These are phyloP conservation scores for Calamus simplicifolius DNA, from an alignment of 176 grass and related monocot genomes.

Conservation along the genomic window DNA sequence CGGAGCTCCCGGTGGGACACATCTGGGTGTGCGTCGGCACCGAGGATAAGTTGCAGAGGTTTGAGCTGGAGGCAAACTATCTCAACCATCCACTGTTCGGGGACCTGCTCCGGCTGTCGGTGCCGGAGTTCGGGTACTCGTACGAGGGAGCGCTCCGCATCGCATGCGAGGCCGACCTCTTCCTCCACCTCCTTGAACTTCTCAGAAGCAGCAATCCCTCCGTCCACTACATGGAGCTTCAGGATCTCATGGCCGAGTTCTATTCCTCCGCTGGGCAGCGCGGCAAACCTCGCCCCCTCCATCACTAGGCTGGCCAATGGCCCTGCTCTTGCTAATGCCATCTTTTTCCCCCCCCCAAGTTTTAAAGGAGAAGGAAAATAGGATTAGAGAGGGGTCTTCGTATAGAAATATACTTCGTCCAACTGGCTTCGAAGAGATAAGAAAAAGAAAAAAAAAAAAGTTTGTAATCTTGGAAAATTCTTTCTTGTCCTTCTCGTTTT, in stretches of 20 bases:
- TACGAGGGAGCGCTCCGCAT: constrained; percentile 11
- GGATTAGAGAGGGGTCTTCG: no score
- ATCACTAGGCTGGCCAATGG: no score
- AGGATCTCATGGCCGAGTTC: constrained; percentile 7
- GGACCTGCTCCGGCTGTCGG: constrained; percentile 8
- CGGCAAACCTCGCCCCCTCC: no score
- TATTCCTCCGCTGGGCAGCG: not conserved
- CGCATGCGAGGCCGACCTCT: constrained; percentile 11
- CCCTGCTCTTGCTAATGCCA: no score
- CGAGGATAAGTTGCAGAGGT: not conserved
- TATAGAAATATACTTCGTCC: no score
- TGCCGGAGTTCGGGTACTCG: constrained; percentile 13
- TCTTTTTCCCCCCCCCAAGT: no score
- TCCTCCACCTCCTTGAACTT: constrained; percentile 7
- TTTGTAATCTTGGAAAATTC: no score
- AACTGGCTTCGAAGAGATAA: no score
- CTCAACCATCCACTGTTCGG: constrained; percentile 10
- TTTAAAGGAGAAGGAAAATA: no score
- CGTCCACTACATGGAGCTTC: constrained; percentile 13
- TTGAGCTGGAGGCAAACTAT: constrained; percentile 9
- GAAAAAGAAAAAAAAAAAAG: no score
- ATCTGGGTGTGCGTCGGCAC: constrained; percentile 8
- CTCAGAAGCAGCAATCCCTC: constrained; percentile 3
- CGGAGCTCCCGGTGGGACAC: no score
- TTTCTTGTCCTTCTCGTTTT: no score